Evolutionary conservation across 768 basidiomycete genomes (phyloP), one percentile per base, ranked within the genome.

Genomic region (Clathrus columnatus): DNA sequence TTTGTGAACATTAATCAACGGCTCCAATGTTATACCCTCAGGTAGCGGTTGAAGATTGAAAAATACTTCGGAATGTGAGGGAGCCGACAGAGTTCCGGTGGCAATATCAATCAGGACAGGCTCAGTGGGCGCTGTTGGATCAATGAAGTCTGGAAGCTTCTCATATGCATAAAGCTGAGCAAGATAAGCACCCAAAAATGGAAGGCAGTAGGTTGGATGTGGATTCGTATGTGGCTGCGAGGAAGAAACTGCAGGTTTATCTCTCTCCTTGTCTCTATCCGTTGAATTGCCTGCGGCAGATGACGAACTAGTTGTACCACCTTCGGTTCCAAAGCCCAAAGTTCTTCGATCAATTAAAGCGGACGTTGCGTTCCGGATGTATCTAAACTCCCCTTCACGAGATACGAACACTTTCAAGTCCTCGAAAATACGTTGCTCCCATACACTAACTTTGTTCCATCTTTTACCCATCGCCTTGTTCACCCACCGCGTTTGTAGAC

Each of bases 1-100:
- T 68, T 92, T 91, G 68, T 91, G 87, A 5, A 92, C 84, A 64
- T 91, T 92, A 70, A 92, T 88, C 56, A 92, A 69, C 3, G 90
- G 88, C 62, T 91, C 88, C 26, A 92, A 77, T 58, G 84, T 80
- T 74, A 91, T 87, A n/a, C 79, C 78, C 1, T 80, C 64, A 0
- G 89, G 90, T 4, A 91, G 78, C 7, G 84, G 78, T 2, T 82
- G 75, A 5, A 92, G 76, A 11, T 82, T 74, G 0, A 81, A 74
- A 67, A 92, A 92, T 24, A 91, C 86, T 58, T 90, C 87, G 0
- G 89, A 87, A 60, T 84, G 83, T 27, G 83, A 77, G 1, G 82
- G 86, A 7, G 84, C 68, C 59, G 84, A 81, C 56, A 90, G 83
- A 60, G 77, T 79, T 44, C 78, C 76, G 6, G 81, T 81, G 18